Base-by-base conservation (phyloP, 345 rosid genomes). In the Populus alba region DNA sequence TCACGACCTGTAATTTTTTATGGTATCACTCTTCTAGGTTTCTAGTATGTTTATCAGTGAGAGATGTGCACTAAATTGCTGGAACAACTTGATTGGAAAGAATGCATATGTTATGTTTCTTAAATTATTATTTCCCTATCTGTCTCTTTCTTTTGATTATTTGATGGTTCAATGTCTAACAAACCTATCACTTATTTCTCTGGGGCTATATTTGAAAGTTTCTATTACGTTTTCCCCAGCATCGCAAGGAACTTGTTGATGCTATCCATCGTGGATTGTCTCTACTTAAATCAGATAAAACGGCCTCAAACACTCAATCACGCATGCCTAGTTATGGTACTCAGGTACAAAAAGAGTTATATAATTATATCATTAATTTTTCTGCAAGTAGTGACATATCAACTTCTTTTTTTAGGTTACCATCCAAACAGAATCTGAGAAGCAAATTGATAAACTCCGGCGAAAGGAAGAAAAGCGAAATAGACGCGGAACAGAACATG, bases 261-360 rank as follows among this genome's bases (percentile, higher is more conserved):
- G 94, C 95, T n/a, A 87, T 95, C 79, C 97, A 79, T 87, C 97
- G 83, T 77, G 98, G 96, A 25, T 83, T 86, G 79, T 78, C 86
- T 74, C 80, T 90, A 74, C 83, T 95, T 76, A 95, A 91, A 84
- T 89, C 94, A 78, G 94, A 93, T 62, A 93, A 91, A 86, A 80
- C 85, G 68, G 84, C 88, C 77, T 80, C 92, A 53, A 92, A 84
- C 81, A 80, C 89, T 75, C 98, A 92, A 77, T 75, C 89, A 51
- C 91, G 93, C 22, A 88, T 93, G 97, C 99, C 99, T 71, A 91
- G 94, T 81, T 95, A 93, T 85, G 99, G 98, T 72, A 95, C 98
- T 69, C 98, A 95, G 96, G 99, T 95, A 87, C 27, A 15, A 22
- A 39, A 35, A 39, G 43, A 55, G 63, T 49, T 63, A 72, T 39